Evolutionary conservation across 1,139 yeast species (phyloP).

Genomic region (Suhomyces bribrorum): DNA sequence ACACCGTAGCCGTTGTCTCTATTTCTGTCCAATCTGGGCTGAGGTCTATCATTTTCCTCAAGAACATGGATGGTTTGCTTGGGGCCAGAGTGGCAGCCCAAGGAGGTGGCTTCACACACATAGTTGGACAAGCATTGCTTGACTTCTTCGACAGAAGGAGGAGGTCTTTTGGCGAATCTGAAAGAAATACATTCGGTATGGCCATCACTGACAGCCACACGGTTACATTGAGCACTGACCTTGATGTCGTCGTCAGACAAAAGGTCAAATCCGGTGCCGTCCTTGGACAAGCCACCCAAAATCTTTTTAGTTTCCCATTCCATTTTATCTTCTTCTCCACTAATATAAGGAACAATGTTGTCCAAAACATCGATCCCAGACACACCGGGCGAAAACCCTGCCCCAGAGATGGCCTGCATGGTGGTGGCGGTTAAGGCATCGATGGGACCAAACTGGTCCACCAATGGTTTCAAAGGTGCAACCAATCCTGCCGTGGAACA

Average conservation of each 20-base stretch:
- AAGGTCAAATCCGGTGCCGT: conserved; percentile 59
- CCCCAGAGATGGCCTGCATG: conserved; percentile 96
- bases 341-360: conserved; percentile 89
- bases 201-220: conserved; percentile 97
- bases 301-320: conserved; percentile 98
- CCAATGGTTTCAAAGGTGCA: conserved; percentile 92
- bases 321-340: conserved; percentile 97
- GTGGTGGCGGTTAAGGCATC: conserved; percentile 88
- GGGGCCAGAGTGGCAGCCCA: conserved; percentile 92
- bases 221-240: conserved; percentile 94
- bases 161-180: conserved; percentile 76
- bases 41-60: conserved; percentile 93
- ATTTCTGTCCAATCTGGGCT: conserved; percentile 95
- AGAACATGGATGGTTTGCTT: conserved; percentile 86
- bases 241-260: conserved; percentile 70
- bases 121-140: conserved; percentile 70
- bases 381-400: conserved; percentile 98
- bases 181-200: conserved; percentile 95
- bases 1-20: conserved; percentile 95
- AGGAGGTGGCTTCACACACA: conserved; percentile 76
- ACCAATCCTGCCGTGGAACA: conserved; percentile 98
- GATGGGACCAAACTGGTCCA: conserved; percentile 85
- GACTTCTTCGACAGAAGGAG: conserved; percentile 82
- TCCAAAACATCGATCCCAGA: conserved; percentile 93
- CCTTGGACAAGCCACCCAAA: conserved; percentile 61